Conservation (phyloP, 148 eudicot genomes). For the Chenopodium quinoa region DNA sequence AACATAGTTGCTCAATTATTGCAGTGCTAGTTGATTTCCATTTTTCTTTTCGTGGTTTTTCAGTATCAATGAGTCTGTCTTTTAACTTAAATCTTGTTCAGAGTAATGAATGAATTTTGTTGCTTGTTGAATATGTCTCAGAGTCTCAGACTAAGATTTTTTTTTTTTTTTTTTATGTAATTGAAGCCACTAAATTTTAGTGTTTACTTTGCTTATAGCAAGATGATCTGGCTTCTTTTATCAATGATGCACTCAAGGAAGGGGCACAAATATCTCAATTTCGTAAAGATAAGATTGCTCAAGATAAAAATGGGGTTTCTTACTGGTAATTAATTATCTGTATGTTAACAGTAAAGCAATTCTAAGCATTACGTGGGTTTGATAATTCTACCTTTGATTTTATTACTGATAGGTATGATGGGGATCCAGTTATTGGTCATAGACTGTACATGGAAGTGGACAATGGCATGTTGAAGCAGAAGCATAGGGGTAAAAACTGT, state of each 20-base stretch:
- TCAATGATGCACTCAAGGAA: constrained; percentile 60
- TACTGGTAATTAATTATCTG: constrained; percentile 52
- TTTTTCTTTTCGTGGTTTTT: not conserved
- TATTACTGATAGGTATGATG: constrained; percentile 66
- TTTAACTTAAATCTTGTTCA: not conserved
- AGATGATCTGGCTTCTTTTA: constrained; percentile 54
- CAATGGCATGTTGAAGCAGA: constrained; percentile 34
- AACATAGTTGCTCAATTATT: not conserved
- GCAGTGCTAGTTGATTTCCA: not conserved
- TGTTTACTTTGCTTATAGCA: constrained; percentile 45
- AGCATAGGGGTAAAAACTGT: constrained; percentile 35
- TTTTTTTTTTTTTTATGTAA: not conserved
- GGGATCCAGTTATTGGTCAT: constrained; percentile 63
- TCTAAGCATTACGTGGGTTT: not conserved
- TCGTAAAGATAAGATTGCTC: constrained; percentile 59
- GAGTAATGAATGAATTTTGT: constrained; percentile 1
- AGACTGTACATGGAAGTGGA: constrained; percentile 75
- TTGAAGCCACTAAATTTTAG: not conserved
- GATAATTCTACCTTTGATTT: constrained; percentile 11
- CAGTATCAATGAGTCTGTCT: not conserved
- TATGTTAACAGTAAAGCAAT: not conserved
- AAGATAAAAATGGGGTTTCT: constrained; percentile 43
- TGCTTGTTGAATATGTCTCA: not conserved
- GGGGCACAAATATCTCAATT: constrained; percentile 54
- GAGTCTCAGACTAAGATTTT: not conserved